phyloP scores from a whole-genome alignment of 2,329 filamentous ascomycete species.

The Cryphonectria naterciae region DNA sequence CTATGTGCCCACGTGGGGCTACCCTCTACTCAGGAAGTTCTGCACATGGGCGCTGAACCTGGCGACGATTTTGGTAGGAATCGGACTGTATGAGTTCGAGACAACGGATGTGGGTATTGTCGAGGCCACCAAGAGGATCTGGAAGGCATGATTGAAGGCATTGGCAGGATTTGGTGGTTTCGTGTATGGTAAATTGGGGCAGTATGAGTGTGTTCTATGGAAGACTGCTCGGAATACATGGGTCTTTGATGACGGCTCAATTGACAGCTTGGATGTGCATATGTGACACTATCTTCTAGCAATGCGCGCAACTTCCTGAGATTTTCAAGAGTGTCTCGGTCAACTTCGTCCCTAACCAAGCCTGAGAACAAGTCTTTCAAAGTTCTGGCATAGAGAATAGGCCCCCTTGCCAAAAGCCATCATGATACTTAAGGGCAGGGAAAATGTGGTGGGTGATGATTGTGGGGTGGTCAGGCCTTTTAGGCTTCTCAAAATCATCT shows the following conservation, averaged over 20 bases:
- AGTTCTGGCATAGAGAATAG: background rate
- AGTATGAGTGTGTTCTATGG: background rate
- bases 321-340: too few species aligned
- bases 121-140: slow-evolving; percentile 84
- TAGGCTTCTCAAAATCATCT: background rate
- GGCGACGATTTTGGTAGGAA: slow-evolving; percentile 77
- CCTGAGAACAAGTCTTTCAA: background rate
- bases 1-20: slow-evolving; percentile 77
- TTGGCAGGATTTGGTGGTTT: background rate
- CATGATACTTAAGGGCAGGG: too few species aligned
- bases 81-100: slow-evolving; percentile 97
- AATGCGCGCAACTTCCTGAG: background rate
- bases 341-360: too few species aligned
- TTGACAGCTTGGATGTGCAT: background rate
- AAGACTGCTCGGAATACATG: background rate
- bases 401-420: background rate
- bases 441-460: too few species aligned
- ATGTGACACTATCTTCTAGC: background rate
- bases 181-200: background rate
- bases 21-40: slow-evolving; percentile 68
- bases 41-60: slow-evolving; percentile 79
- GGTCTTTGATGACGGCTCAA: background rate
- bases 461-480: too few species aligned
- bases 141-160: slow-evolving; percentile 69
- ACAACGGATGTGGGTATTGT: slow-evolving; percentile 96